Percentiles rank a stretch among this genome's conserved stretches.
Evolutionary conservation across 192 early-diverging fungal genomes (phyloP).

Genomic region (Haplosporangium gracile): DNA sequence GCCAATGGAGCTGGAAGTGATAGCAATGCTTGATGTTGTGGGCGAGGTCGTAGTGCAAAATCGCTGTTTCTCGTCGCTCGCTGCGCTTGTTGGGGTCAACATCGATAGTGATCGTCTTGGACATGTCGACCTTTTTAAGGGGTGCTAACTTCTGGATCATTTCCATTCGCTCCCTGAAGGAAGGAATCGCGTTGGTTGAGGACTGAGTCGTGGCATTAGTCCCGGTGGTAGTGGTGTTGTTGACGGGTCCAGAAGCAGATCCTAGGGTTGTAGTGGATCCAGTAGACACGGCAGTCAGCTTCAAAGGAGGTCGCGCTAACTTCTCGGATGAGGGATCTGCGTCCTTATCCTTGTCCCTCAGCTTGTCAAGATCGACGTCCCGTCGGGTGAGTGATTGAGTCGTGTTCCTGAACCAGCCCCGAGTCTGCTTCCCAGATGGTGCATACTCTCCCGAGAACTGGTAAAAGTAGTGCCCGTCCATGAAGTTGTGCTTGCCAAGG

Average conservation of each 20-base stretch:
- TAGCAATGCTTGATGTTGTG: slow-evolving; percentile 92
- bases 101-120: slow-evolving; percentile 80
- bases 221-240: background rate
- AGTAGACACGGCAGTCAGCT: slow-evolving; percentile 18
- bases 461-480: slow-evolving; percentile 95
- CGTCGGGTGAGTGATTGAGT: slow-evolving; percentile 35
- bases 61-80: slow-evolving; percentile 83
- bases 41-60: slow-evolving; percentile 91
- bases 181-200: slow-evolving; percentile 13
- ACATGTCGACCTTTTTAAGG: slow-evolving; percentile 69
- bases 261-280: slow-evolving; percentile 21
- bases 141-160: slow-evolving; percentile 54
- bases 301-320: slow-evolving; percentile 25
- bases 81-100: slow-evolving; percentile 85
- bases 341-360: slow-evolving; percentile 20
- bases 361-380: slow-evolving; percentile 37
- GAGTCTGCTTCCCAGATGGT: slow-evolving; percentile 46
- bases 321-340: slow-evolving; percentile 18
- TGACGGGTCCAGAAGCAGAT: slow-evolving; percentile 5
- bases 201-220: background rate
- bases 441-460: slow-evolving; percentile 71
- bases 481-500: slow-evolving; percentile 72
- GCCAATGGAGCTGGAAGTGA: slow-evolving; percentile 95
- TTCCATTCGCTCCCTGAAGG: slow-evolving; percentile 47
- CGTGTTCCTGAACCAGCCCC: slow-evolving; percentile 64